phyloP scores from a whole-genome alignment of 2,329 filamentous ascomycete genomes.

The Orbilia blumenaviensis region DNA sequence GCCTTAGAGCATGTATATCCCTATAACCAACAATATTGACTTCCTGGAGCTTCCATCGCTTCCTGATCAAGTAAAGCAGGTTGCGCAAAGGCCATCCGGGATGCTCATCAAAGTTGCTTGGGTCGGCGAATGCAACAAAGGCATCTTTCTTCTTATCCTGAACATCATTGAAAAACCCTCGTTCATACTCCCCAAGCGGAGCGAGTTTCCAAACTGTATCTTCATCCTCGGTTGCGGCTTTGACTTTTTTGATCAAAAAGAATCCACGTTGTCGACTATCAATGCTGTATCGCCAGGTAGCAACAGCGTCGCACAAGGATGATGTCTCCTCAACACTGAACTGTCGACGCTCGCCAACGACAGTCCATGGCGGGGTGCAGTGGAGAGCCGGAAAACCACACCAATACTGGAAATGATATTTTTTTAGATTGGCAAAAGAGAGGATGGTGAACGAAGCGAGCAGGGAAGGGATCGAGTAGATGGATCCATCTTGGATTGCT shows the following conservation, averaged over 20 bases:
- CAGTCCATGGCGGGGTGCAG: slow-evolving; percentile 83
- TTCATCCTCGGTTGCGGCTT: slow-evolving; percentile 57
- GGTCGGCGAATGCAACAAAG: slow-evolving; percentile 88
- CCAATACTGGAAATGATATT: slow-evolving; percentile 98
- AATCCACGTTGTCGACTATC: slow-evolving; percentile 90
- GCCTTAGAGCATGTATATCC: slow-evolving; percentile 78
- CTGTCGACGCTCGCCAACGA: slow-evolving; percentile 66
- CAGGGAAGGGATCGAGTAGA: slow-evolving; percentile 92
- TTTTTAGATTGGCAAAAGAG: slow-evolving; percentile 95
- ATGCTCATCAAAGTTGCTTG: slow-evolving; percentile 85
- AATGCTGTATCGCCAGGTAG: slow-evolving; percentile 84
- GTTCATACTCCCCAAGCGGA: slow-evolving; percentile 79
- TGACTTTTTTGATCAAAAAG: slow-evolving; percentile 86
- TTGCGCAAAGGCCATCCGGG: slow-evolving; percentile 95
- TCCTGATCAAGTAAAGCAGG: slow-evolving; percentile 81
- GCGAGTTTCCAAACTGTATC: slow-evolving; percentile 75
- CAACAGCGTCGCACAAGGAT: slow-evolving; percentile 79
- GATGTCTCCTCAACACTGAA: slow-evolving; percentile 77
- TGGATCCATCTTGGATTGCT: slow-evolving; percentile 93
- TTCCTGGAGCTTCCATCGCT: slow-evolving; percentile 78
- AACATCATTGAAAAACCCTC: slow-evolving; percentile 82
- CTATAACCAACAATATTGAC: slow-evolving; percentile 90
- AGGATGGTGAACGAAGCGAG: slow-evolving; percentile 88
- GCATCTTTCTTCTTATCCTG: slow-evolving; percentile 71
- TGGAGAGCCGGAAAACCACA: slow-evolving; percentile 95